Evolutionary conservation across 306 rosid species (phyloP).

Genomic region (Fagus sylvatica): DNA sequence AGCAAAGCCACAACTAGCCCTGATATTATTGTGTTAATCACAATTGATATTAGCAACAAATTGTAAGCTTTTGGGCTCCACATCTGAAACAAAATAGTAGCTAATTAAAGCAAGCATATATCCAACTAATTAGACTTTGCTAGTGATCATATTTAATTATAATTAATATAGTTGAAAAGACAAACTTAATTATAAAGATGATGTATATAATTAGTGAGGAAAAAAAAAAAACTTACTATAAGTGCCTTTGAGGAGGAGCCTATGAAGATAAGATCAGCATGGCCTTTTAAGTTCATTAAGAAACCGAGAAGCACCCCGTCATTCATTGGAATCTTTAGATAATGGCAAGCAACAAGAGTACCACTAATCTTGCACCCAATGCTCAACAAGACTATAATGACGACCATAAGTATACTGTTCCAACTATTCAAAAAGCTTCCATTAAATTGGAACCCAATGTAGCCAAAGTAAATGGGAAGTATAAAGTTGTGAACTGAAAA

Average conservation of each 20-base stretch:
- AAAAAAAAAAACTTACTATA: conserved; percentile 45
- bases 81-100: conserved; percentile 35
- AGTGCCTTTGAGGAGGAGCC: conserved; percentile 58
- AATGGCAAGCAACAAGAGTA: conserved; percentile 59
- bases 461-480: conserved; percentile 85
- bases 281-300: conserved; percentile 75
- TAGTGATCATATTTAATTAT: no score
- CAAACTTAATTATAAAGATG: no score
- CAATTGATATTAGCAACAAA: conserved; percentile 56
- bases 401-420: conserved; percentile 8
- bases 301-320: conserved; percentile 80
- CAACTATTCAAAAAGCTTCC: conserved; percentile 29
- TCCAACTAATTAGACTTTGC: neutral
- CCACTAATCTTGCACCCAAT: conserved; percentile 75
- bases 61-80: conserved; percentile 59
- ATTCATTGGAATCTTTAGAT: conserved; percentile 60
- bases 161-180: no score
- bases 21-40: conserved; percentile 73
- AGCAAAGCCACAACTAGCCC: conserved; percentile 74
- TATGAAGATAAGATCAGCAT: conserved; percentile 83
- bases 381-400: conserved; percentile 59
- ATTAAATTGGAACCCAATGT: conserved; percentile 78
- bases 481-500: conserved; percentile 79
- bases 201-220: no score
- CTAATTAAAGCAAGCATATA: neutral